Evolutionary conservation across 805 yeast species (phyloP), one percentile per base, ranked within the genome.

Genomic region (Suhomyces sp.): DNA sequence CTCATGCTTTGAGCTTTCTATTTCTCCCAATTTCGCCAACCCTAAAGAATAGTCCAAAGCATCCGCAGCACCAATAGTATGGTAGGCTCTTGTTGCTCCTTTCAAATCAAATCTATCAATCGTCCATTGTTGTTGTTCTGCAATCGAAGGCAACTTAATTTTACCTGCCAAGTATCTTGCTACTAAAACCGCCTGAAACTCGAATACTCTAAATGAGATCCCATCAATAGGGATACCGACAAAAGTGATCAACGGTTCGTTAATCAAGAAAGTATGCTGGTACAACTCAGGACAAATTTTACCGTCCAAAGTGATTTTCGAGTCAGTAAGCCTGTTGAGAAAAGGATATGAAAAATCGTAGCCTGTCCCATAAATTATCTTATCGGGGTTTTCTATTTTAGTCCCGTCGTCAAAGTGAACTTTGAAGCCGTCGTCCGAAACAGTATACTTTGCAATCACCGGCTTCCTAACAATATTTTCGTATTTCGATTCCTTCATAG

Each of bases 291-390:
- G 67, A 20, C 68, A 58, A 3, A 67, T 59, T 10, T 39, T 49
- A 12, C 73, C 72, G 29, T 63, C 54, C 15, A 49, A 39, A 10
- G 71, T 62, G 29, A 67, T 52, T 46, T 76, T 75, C 56, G 59
- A 56, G 43, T 79, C 75, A 13, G 59, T 54, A 29, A 63, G 53
- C 15, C 64, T 47, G 48, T 61, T 57, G 47, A 89, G 65, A 58
- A 81, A 86, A 19, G 96, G 94, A 51, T 81, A 73, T 35, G 82
- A 78, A 60, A 83, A 83, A 44, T 82, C 71, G 65, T 87, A 89
- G 1, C 96, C 96, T 0, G 96, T 88, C 47, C 89, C 87, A 63
- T 84, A 86, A 8, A 88, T 70, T 8, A 89, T 70, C 20, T 62
- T 60, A 55, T 87, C 92, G 40, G 87, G 78, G 35, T 72, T 73